Base-by-base conservation (phyloP, 331 rosid genomes). In the Cydonia oblonga region DNA sequence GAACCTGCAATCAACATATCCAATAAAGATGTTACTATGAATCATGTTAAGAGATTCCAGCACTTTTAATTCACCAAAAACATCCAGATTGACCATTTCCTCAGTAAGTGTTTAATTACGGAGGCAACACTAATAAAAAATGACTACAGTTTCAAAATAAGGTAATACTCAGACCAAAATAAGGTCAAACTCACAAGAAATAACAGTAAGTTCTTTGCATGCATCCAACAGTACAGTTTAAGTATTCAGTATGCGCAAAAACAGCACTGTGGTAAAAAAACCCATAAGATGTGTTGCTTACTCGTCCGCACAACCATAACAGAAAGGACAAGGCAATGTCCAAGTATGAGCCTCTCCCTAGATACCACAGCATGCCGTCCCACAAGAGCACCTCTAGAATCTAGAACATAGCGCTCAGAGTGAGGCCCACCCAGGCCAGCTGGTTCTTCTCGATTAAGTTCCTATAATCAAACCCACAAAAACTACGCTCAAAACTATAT, bases 341-440 rank as follows among this genome's bases (percentile, higher is more conserved):
- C 98, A 64, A 93, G 83, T 73, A 85, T 84, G 40, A 90, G 98
- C 75, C 98, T 85, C 83, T 93, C 98, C 84, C 98, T 88, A 44
- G 82, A 82, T 69, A 93, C 91, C 80, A 93, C 98, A 38, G 91
- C 96, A 76, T 28, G 91, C 78, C 98, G 84, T 82, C 89, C 98
- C 81, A 93, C 98, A 69, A 89, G 95, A 73, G 97, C 92, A 71
- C 98, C 97, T 86, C 92, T 91, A 78, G 97, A 90, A 84, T 93
- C 98, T 71, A 93, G 86, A 82, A 93, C 78, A 71, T 84, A 85
- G 66, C 60, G 89, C 84, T 93, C 98, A 77, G 91, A 86, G 52
- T 87, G 86, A 71, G 95, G 96, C 74, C 95, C 98, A 73, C 98
- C 98, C 84, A 86, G 79, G 71, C 98, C 97, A 81, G 92, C 90